phyloP scores from a whole-genome alignment of 306 rosid genomes.

The Benincasa hispida region DNA sequence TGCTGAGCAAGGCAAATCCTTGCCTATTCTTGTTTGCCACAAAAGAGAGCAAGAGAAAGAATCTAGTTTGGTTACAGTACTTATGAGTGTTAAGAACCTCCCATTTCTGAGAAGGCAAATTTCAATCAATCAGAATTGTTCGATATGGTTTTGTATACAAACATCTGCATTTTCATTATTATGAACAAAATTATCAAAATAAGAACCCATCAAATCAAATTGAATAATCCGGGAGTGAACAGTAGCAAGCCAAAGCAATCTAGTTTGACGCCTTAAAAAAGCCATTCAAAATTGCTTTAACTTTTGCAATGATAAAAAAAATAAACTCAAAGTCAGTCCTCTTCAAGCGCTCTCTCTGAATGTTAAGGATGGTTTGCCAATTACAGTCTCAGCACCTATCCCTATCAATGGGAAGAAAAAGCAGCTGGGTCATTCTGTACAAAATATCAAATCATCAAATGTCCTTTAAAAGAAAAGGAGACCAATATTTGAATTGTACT shows the following conservation, averaged over 20 bases:
- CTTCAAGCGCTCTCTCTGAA: neutral
- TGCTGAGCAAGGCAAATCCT: constrained; percentile 6
- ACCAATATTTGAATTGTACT: neutral
- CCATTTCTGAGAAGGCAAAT: neutral
- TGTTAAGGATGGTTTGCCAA: neutral
- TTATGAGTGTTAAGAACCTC: neutral
- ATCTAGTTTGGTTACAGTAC: neutral
- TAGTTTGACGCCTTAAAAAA: neutral
- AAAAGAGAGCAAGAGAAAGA: constrained; percentile 3
- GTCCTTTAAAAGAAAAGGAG: neutral
- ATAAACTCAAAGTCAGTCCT: neutral
- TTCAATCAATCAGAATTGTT: neutral
- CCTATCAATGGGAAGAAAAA: neutral
- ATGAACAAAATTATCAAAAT: neutral
- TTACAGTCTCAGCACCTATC: constrained; percentile 4
- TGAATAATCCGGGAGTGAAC: neutral
- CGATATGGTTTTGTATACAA: neutral
- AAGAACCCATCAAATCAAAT: neutral
- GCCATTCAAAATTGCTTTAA: neutral
- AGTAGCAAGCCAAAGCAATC: neutral
- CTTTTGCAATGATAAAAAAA: neutral
- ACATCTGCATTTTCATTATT: neutral
- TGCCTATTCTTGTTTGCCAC: constrained; percentile 1
- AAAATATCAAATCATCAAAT: neutral
- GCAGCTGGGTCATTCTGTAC: neutral